Conservation (phyloP, 2,329 filamentous ascomycete species). For the Plectosphaerella sp. region DNA sequence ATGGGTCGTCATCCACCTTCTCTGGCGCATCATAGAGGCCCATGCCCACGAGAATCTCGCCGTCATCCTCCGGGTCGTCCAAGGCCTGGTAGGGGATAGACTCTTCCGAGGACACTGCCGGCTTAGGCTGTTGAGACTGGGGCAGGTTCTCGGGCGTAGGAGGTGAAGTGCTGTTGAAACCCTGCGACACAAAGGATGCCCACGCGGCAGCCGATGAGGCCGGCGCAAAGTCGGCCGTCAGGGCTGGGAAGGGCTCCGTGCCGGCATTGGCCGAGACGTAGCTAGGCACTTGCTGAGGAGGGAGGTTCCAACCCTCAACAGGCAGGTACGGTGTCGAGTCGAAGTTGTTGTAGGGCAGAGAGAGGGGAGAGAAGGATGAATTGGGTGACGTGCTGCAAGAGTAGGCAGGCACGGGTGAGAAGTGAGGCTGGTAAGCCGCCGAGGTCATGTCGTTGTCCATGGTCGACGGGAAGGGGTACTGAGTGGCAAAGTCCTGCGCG, state of each 20-base stretch:
- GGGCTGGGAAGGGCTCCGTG: constrained; percentile 25
- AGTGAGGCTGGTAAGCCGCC: constrained; percentile 36
- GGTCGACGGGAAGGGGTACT: constrained; percentile 29
- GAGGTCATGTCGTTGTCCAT: constrained; percentile 35
- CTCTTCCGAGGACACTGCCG: constrained; percentile 43
- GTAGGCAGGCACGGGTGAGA: constrained; percentile 49
- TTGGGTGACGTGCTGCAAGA: constrained; percentile 56
- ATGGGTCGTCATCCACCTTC: constrained; percentile 42
- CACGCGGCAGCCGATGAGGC: constrained; percentile 25
- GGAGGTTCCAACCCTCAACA: constrained; percentile 30
- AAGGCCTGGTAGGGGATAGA: constrained; percentile 43
- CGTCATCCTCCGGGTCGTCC: constrained; percentile 50
- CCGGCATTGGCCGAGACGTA: constrained; percentile 19
- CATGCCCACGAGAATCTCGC: constrained; percentile 76
- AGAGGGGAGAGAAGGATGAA: constrained; percentile 49
- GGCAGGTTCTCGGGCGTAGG: constrained; percentile 58
- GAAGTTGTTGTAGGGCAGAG: constrained; percentile 38
- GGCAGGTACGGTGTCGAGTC: constrained; percentile 34
- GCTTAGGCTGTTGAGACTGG: constrained; percentile 42
- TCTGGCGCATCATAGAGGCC: constrained; percentile 74
- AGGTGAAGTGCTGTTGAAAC: constrained; percentile 45
- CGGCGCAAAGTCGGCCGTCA: constrained; percentile 14
- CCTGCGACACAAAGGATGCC: constrained; percentile 40
- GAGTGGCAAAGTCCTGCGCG: constrained; percentile 28
- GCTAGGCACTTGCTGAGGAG: constrained; percentile 22